Conservation (phyloP, 75 land plant species). For the Pseudotsuga menziesii region DNA sequence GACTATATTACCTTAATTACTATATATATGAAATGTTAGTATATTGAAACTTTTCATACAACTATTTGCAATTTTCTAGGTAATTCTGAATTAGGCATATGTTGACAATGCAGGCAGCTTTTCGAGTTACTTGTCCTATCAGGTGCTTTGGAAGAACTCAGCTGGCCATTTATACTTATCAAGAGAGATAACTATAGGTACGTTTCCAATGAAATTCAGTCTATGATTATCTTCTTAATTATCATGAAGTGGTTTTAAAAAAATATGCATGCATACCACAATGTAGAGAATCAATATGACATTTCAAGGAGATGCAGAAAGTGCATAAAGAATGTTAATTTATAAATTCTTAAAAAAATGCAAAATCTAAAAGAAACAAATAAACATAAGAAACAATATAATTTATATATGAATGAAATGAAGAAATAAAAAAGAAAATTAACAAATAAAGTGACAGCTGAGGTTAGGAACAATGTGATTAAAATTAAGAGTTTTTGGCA, state of each 20-base stretch:
- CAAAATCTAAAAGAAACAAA: background rate
- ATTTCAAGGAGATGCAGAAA: background rate
- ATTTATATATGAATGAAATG: background rate
- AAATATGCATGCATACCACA: too few relatives aligned
- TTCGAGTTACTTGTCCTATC: constrained; percentile 78
- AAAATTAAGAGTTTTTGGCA: too few relatives aligned
- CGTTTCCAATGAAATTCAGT: too few relatives aligned
- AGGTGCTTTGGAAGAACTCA: constrained; percentile 80
- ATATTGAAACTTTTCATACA: too few relatives aligned
- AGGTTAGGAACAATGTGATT: too few relatives aligned
- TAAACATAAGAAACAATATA: background rate
- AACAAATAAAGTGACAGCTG: background rate
- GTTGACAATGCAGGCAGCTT: constrained; percentile 52
- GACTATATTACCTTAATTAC: too few relatives aligned
- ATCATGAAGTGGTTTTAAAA: too few relatives aligned
- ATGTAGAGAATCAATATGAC: background rate
- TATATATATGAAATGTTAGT: too few relatives aligned
- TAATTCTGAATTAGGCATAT: too few relatives aligned
- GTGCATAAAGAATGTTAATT: background rate
- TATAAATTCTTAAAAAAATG: background rate
- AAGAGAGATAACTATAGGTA: constrained; percentile 69
- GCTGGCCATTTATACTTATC: constrained; percentile 67
- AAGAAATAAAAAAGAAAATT: background rate
- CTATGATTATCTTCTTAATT: too few relatives aligned
- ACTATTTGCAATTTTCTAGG: too few relatives aligned